Evolutionary conservation across 164 flowering plant genomes (phyloP).

Genomic region (Cinnamomum chago): DNA sequence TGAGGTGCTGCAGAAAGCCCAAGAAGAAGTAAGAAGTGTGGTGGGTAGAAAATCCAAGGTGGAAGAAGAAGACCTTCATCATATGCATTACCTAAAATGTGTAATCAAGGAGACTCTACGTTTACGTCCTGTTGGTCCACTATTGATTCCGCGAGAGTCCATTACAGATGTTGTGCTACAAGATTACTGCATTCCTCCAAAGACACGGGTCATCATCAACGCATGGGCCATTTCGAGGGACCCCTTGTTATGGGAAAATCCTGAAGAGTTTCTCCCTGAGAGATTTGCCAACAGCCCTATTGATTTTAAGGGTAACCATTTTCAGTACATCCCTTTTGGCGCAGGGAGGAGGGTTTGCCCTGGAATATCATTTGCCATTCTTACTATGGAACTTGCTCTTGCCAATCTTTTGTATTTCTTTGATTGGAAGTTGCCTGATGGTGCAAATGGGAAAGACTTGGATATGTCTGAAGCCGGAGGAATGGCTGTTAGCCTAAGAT

Average conservation of each 20-base stretch:
- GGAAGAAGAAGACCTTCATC: neutral
- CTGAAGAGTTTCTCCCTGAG: conserved; percentile 6
- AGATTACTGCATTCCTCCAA: neutral
- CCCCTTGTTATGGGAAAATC: conserved; percentile 1
- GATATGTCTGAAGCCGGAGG: conserved; percentile 1
- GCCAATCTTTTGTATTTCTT: conserved; percentile 5
- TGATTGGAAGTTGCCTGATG: conserved; percentile 9
- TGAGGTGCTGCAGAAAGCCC: neutral
- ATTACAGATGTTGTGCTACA: neutral
- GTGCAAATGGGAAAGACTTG: neutral
- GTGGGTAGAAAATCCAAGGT: neutral
- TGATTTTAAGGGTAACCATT: conserved; percentile 4
- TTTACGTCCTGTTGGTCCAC: conserved; percentile 1
- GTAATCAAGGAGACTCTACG: neutral
- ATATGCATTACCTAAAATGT: neutral
- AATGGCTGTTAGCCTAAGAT: neutral
- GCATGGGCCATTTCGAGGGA: conserved; percentile 1
- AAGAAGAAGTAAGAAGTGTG: conserved; percentile 3
- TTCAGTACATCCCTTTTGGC: conserved; percentile 6
- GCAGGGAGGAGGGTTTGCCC: conserved; percentile 10
- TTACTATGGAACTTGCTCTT: neutral
- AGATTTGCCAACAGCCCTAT: neutral
- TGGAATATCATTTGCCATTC: neutral
- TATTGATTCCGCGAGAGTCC: conserved; percentile 1
- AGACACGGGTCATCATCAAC: conserved; percentile 3